Conservation (phyloP, 2,329 filamentous ascomycete species). For the Penicillium sp. region DNA sequence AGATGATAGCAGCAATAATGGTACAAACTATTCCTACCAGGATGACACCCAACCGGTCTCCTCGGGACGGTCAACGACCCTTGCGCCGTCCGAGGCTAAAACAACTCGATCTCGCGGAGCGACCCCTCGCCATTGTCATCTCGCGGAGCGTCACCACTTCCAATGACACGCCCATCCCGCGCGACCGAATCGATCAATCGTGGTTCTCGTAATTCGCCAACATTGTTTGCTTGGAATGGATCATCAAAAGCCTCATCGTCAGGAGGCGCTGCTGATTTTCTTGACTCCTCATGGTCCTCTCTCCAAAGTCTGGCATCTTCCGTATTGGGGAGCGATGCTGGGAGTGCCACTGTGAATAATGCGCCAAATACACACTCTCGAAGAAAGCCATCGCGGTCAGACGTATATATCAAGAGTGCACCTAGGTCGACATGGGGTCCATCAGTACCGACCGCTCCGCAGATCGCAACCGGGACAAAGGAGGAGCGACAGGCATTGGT, state of each 20-base stretch:
- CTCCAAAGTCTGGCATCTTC: constrained; percentile 50
- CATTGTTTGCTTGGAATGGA: constrained; percentile 28
- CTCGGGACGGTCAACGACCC: constrained; percentile 31
- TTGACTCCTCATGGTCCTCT: constrained; percentile 51
- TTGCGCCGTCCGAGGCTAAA: constrained; percentile 18
- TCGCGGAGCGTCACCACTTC: constrained; percentile 39
- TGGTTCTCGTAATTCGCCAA: constrained; percentile 20
- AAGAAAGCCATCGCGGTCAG: constrained; percentile 41
- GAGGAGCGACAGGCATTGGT: constrained; percentile 48
- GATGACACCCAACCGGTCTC: constrained; percentile 29
- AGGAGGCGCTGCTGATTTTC: constrained; percentile 35
- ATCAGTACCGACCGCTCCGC: constrained; percentile 29
- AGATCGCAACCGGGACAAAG: constrained; percentile 40
- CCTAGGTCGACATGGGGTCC: constrained; percentile 45
- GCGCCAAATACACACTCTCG: constrained; percentile 28
- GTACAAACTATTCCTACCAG: constrained; percentile 26
- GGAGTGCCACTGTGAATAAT: constrained; percentile 29
- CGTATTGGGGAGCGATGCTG: constrained; percentile 45
- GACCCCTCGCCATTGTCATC: constrained; percentile 42
- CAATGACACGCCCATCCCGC: constrained; percentile 40
- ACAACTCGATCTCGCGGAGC: constrained; percentile 39
- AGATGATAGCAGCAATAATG: constrained; percentile 26
- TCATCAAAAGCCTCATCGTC: constrained; percentile 27
- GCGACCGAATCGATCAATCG: constrained; percentile 27
- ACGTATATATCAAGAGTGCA: constrained; percentile 29